Conservation (phyloP, 2,329 filamentous ascomycete genomes). For the Rasamsonia emersonii region DNA sequence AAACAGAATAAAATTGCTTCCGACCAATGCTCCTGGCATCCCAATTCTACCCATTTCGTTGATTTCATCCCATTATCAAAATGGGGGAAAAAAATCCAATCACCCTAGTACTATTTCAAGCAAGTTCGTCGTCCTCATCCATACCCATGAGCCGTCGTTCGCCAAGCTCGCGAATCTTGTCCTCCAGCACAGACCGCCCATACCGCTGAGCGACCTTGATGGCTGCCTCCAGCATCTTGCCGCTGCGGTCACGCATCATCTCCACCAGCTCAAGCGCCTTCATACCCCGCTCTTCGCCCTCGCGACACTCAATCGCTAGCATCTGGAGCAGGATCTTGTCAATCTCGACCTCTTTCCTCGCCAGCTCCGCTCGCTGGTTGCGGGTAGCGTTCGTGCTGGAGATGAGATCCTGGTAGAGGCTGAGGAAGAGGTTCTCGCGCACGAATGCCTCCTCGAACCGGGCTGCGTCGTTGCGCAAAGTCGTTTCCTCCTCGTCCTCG, state of each 20-base stretch:
- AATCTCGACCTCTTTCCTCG: slow-evolving; percentile 68
- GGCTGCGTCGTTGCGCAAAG: slow-evolving; percentile 23
- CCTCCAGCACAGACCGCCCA: slow-evolving; percentile 66
- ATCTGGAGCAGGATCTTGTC: slow-evolving; percentile 88
- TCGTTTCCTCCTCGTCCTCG: slow-evolving; percentile 31
- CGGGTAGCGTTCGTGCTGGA: slow-evolving; percentile 57
- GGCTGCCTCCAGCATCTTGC: slow-evolving; percentile 86
- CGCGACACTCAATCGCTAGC: slow-evolving; percentile 79
- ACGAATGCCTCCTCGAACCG: slow-evolving; percentile 75
- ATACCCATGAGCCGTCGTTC: slow-evolving; percentile 59
- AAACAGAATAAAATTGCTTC: too few species aligned
- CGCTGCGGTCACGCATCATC: slow-evolving; percentile 74
- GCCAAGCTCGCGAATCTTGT: slow-evolving; percentile 82
- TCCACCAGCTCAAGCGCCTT: slow-evolving; percentile 84
- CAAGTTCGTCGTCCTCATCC: slow-evolving; percentile 46
- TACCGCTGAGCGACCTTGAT: slow-evolving; percentile 83
- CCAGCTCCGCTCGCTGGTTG: slow-evolving; percentile 58
- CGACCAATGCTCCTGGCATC: too few species aligned
- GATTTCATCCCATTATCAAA: too few species aligned
- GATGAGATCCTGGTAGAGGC: slow-evolving; percentile 67
- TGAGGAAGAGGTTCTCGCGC: slow-evolving; percentile 60
- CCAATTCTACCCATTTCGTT: too few species aligned
- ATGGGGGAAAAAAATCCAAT: slow-evolving; percentile 8
- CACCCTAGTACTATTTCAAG: slow-evolving; percentile 12
- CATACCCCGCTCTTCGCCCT: slow-evolving; percentile 90